phyloP scores from a whole-genome alignment of 495 filamentous ascomycete genomes.

The Monascus purpureus region DNA sequence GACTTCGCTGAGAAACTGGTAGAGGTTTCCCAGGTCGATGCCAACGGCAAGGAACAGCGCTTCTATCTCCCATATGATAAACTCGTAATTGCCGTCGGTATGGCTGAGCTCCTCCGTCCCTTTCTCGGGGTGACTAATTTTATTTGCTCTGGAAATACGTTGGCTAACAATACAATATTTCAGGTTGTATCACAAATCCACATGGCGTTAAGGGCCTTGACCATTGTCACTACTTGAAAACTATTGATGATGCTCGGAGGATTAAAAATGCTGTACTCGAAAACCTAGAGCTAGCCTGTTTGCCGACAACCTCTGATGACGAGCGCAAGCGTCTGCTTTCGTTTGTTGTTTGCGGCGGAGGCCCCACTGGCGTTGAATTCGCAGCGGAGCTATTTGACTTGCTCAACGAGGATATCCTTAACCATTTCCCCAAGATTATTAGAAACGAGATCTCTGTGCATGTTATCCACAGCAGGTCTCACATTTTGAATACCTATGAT shows the following conservation, averaged over 20 bases:
- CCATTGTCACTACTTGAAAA: slow-evolving; percentile 87
- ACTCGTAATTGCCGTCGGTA: slow-evolving; percentile 84
- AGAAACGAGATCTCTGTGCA: slow-evolving; percentile 97
- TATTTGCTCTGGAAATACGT: too few species aligned
- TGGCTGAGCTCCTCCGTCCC: slow-evolving; percentile 5
- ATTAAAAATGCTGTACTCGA: slow-evolving; percentile 86
- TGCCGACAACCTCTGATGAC: slow-evolving; percentile 82
- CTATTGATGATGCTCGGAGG: slow-evolving; percentile 74
- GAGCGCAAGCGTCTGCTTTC: slow-evolving; percentile 79
- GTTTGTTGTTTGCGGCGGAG: slow-evolving; percentile 89
- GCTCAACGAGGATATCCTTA: slow-evolving; percentile 83
- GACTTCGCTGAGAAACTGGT: slow-evolving; percentile 85
- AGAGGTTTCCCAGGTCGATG: slow-evolving; percentile 62
- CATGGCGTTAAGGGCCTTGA: slow-evolving; percentile 95
- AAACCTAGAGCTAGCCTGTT: slow-evolving; percentile 84
- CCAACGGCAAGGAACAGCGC: slow-evolving; percentile 50
- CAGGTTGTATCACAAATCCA: slow-evolving; percentile 78
- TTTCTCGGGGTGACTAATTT: too few species aligned
- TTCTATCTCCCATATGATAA: slow-evolving; percentile 99
- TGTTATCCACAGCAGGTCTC: slow-evolving; percentile 80
- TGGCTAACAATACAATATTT: slow-evolving; percentile 1
- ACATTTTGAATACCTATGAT: slow-evolving; percentile 98
- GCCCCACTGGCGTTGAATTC: slow-evolving; percentile 95
- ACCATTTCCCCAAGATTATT: slow-evolving; percentile 73
- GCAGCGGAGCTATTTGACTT: slow-evolving; percentile 93